Conservation (phyloP, 176 grass and related monocot species). For the Thinopyrum elongatum region DNA sequence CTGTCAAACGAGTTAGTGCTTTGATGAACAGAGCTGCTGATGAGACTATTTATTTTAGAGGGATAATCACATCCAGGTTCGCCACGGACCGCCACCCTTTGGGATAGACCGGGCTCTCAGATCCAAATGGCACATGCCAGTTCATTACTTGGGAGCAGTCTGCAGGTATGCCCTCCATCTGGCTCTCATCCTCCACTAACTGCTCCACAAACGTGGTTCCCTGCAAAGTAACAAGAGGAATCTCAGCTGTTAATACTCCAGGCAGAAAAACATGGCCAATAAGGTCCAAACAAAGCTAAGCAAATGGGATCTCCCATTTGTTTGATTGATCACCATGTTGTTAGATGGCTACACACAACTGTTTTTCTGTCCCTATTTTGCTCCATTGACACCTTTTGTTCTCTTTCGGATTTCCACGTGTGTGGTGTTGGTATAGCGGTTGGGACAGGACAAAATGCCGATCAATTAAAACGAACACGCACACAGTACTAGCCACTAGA, state of each 20-base stretch:
- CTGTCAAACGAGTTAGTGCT: constrained; percentile 56
- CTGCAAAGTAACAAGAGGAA: constrained; percentile 56
- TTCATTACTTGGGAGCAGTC: constrained; percentile 94
- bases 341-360: background rate
- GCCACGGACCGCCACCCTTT: constrained; percentile 67
- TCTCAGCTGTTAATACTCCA: constrained; percentile 27
- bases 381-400: background rate
- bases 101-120: constrained; percentile 71
- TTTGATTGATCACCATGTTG: constrained; percentile 31
- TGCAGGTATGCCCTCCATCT: constrained; percentile 92
- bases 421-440: background rate
- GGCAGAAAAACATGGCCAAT: constrained; percentile 25
- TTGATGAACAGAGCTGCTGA: constrained; percentile 30
- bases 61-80: constrained; percentile 81
- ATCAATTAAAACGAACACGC: background rate
- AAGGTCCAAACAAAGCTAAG: background rate
- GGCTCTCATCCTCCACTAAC: constrained; percentile 92
- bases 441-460: background rate
- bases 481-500: background rate
- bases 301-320: background rate
- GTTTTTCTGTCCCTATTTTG: constrained; percentile 6
- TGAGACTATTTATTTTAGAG: constrained; percentile 48
- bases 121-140: constrained; percentile 93
- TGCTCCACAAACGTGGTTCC: constrained; percentile 86
- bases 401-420: background rate